phyloP scores from a whole-genome alignment of 306 rosid species.

The Cucurbita maxima region DNA sequence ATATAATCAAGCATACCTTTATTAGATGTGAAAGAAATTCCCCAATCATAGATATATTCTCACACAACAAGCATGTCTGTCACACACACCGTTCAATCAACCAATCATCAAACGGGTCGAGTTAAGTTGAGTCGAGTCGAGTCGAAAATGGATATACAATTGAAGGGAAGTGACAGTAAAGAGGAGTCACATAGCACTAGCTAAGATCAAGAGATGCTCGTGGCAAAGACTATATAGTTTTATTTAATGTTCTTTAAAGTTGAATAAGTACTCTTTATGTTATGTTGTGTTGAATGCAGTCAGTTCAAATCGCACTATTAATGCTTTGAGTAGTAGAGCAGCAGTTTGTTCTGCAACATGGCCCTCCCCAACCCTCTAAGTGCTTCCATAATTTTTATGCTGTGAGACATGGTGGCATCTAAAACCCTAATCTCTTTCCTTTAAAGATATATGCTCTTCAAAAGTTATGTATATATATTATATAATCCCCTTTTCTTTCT shows the following conservation, averaged over 20 bases:
- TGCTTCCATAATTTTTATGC: neutral
- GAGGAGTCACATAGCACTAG: neutral
- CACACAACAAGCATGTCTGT: neutral
- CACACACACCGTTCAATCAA: no score
- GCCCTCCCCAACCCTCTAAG: neutral
- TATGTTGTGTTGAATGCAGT: neutral
- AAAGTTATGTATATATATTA: neutral
- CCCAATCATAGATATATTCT: neutral
- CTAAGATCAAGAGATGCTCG: neutral
- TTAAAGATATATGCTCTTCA: constrained; percentile 1
- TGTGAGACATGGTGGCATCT: neutral
- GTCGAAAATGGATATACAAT: neutral
- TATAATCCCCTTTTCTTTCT: neutral
- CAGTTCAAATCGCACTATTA: constrained; percentile 9
- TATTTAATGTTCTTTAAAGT: neutral
- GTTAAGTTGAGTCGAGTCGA: no score
- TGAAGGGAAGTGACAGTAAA: neutral
- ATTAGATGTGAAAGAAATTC: neutral
- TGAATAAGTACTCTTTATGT: neutral
- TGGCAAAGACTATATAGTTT: neutral
- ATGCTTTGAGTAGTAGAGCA: neutral
- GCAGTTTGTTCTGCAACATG: neutral
- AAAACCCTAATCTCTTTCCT: constrained; percentile 2
- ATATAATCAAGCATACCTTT: neutral
- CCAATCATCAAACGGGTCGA: no score